Evolutionary conservation across 345 rosid species (phyloP), one percentile per base, ranked within the genome.

Genomic region (Ceriops decandra): DNA sequence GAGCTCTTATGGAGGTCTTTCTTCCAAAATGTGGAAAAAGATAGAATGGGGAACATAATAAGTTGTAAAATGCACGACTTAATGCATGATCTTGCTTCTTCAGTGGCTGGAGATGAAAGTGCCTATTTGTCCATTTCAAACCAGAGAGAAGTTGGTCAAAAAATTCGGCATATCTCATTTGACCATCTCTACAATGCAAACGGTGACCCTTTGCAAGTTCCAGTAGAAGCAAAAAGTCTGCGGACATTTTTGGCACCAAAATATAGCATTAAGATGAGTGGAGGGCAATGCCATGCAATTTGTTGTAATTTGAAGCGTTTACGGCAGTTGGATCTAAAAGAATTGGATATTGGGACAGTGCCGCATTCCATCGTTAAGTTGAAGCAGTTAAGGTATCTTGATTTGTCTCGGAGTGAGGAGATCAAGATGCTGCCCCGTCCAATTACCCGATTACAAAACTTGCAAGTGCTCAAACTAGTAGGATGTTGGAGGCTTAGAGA

Each of bases 331-430:
- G 33, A 53, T 27, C 22, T 81, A 7, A 33, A 30, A 9, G 19
- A 5, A 0, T 31, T 47, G 11, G 27, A 11, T 19, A 35, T 66
- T 5, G 75, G 64, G 31, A 70, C 26, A 15, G 11, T 75, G 52
- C 77, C 82, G 5, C 16, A 27, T 33, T 28, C 22, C 19, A 52
- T 75, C 5, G 11, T 47, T 20, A 70, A 67, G 64, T 20, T 75
- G 72, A 78, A 61, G 66, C 64, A 72, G 47, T 27, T 78, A 5
- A 63, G 71, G 20, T 69, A 63, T 68, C 82, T 81, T 5, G 60
- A 72, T 33, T 47, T 72, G 5, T 64, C 68, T 0, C 0, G 2
- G 0, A 69, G 54, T 27, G 0, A 0, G 0, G 0, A 1, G 24
- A 11, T 71, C 0, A 17, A 63, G 47, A 54, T 5, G 6, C 71